Base-by-base conservation (phyloP, 1,284 basidiomycete genomes). In the Mrakiaceae sp. region DNA sequence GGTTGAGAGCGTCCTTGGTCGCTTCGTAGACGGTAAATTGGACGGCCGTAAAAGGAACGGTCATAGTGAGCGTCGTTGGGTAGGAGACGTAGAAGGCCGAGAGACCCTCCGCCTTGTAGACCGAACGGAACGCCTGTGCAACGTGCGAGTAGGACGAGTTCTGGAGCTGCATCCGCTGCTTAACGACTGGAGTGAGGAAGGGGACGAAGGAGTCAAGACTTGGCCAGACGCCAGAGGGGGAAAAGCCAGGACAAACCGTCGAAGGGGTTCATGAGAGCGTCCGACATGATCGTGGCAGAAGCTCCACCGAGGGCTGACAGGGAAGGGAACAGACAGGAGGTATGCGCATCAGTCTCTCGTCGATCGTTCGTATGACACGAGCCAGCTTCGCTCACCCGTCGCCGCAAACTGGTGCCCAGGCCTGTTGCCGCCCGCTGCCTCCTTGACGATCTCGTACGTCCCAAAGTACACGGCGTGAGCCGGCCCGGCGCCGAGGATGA, bases 241-340 rank as follows among this genome's bases (percentile, higher is more conserved):
- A 27, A n/a, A 42, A 59, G 51, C 47, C 57, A 47, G 49, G 56
- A 76, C 84, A 74, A 75, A 95, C 93, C 93, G 78, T 99, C 96
- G 74, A 99, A 99, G 3, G 96, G 96, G 77, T 98, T 99, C 96
- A 99, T 99, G 67, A 98, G 81, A 7, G 95, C 95, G 79, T 99
- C 96, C 66, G 88, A 88, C 2, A 92, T 89, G 71, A 96, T 89
- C 27, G 95, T 98, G 0, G 96, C 96, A 1, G 87, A 84, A 62
- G 93, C 95, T 69, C 96, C 96, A 43, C 96, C 96, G 42, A 95
- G 73, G 16, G 94, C 94, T 88, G 67, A 60, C 27, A 5, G 11
- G 16, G 44, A 50, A 3, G 43, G 47, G 27, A n/a, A 40, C 46
- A 27, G 42, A 14, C 5, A 40, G n/a, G 40, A 8, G 5, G 16